These are phyloP conservation scores for Acanthochlamys bracteata DNA, from an alignment of 106 monocot species.

Conservation along the genomic window DNA sequence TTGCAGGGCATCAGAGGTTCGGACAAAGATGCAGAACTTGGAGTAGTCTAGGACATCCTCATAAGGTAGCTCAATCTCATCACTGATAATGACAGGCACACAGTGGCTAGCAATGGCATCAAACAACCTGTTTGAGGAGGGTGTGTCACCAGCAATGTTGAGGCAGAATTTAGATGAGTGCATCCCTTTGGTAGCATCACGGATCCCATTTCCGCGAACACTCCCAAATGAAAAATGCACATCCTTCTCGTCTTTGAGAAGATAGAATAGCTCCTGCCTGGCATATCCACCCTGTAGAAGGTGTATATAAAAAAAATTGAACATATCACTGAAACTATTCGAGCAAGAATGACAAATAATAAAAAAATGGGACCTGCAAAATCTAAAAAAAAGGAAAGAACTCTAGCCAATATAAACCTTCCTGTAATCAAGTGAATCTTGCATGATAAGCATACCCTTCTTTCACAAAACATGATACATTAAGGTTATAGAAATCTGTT, in stretches of 20 bases:
- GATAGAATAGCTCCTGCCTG: constrained; percentile 49
- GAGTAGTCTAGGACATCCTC: constrained; percentile 72
- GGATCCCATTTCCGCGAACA: constrained; percentile 24
- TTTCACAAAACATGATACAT: too few relatives aligned
- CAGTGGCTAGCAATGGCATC: constrained; percentile 67
- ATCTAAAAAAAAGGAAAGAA: too few relatives aligned
- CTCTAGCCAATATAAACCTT: too few relatives aligned
- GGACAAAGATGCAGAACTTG: constrained; percentile 61
- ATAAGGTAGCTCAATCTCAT: constrained; percentile 71
- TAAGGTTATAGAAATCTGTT: too few relatives aligned
- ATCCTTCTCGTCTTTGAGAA: constrained; percentile 50
- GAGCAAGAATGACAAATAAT: neutral
- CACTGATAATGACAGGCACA: constrained; percentile 70
- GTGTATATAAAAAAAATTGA: neutral
- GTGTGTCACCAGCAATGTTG: constrained; percentile 63
- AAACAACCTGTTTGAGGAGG: constrained; percentile 62
- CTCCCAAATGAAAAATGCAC: constrained; percentile 55
- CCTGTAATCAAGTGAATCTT: too few relatives aligned
- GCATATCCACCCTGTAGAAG: constrained; percentile 37
- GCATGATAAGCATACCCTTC: too few relatives aligned
- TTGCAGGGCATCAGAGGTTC: constrained; percentile 55
- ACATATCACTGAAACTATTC: neutral
- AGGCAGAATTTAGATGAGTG: constrained; percentile 54
- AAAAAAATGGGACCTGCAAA: too few relatives aligned
- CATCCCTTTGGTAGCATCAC: constrained; percentile 35